Base-by-base conservation (phyloP, 2,329 filamentous ascomycete genomes). In the Colletotrichum sp. region DNA sequence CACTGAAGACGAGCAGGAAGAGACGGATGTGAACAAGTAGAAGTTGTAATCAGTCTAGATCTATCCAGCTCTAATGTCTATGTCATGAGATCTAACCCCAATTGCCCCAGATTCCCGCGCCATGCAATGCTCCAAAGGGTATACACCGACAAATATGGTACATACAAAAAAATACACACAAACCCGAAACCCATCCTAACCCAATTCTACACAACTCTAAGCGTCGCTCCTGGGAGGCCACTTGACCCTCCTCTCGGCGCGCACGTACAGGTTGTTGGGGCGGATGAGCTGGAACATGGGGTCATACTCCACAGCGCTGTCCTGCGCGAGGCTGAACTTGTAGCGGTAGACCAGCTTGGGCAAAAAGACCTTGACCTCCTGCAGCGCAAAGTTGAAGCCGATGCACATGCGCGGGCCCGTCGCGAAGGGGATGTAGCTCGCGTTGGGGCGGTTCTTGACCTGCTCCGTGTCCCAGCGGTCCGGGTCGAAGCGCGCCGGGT, bases 371-470 rank as follows among this genome's bases (percentile, higher is more conserved):
- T 92, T 92, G 75, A 92, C 85, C 81, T 93, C 91, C 75, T 89
- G 87, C 8, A 93, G 83, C 0, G 91, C 92, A 81, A 93, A 92
- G 82, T 92, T 93, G 86, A 92, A 93, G 0, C 91, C 92, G 71
- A 93, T 90, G 76, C 92, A 93, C 83, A 88, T 88, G 2, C 92
- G 84, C 0, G 85, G 88, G 0, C 92, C 92, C 0, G 87, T 84
- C 0, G 89, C 91, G 77, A 93, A 93, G 0, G 92, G 92, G 5
- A 90, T 84, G 78, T 93, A 93, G 0, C 88, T 84, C 3, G 86
- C 87, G 34, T 86, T 86, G 62, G 88, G 89, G 3, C 87, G 81
- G 77, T 86, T 87, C 84, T 90, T 90, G 71, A 91, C 90, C 15
- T 85, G 83, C 0, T 89, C 87, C 0, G 87, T 87, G 76, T 89